Evolutionary conservation across 2,329 filamentous ascomycete species (phyloP).

Genomic region (Colletotrichum sp.): DNA sequence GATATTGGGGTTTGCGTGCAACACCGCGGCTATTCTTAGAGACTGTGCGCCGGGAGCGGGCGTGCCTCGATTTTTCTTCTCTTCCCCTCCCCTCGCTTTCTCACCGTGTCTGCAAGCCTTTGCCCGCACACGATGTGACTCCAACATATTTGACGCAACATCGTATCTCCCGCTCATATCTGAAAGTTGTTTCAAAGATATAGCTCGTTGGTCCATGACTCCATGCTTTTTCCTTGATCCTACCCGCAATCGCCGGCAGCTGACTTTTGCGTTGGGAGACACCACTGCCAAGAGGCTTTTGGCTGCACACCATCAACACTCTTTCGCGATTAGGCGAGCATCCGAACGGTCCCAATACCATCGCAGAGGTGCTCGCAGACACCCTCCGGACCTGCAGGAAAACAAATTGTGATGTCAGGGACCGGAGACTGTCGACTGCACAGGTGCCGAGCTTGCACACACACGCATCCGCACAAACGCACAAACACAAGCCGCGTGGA

Average conservation of each 20-base stretch:
- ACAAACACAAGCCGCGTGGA: neutral
- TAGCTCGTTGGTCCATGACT: neutral
- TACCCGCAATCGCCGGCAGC: neutral
- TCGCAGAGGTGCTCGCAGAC: neutral
- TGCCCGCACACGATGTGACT: constrained; percentile 12
- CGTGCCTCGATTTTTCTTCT: neutral
- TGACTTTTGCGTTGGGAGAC: neutral
- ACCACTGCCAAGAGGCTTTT: neutral
- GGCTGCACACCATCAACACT: neutral
- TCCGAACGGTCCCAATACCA: neutral
- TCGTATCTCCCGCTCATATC: neutral
- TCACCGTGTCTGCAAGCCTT: neutral
- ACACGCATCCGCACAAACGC: neutral
- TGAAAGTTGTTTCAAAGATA: constrained; percentile 2
- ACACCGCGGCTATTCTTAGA: constrained; percentile 20
- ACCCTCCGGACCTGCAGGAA: neutral
- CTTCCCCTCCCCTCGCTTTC: neutral
- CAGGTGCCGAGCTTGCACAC: neutral
- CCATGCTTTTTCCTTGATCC: neutral
- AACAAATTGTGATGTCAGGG: neutral
- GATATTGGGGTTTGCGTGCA: constrained; percentile 15
- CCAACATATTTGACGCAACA: constrained; percentile 1
- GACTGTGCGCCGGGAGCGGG: neutral
- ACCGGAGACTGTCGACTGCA: neutral
- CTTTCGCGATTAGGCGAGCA: neutral